Evolutionary conservation across 352 stramenopile species (phyloP), one percentile per base, ranked within the genome.

Genomic region (Globisporangium splendens): DNA sequence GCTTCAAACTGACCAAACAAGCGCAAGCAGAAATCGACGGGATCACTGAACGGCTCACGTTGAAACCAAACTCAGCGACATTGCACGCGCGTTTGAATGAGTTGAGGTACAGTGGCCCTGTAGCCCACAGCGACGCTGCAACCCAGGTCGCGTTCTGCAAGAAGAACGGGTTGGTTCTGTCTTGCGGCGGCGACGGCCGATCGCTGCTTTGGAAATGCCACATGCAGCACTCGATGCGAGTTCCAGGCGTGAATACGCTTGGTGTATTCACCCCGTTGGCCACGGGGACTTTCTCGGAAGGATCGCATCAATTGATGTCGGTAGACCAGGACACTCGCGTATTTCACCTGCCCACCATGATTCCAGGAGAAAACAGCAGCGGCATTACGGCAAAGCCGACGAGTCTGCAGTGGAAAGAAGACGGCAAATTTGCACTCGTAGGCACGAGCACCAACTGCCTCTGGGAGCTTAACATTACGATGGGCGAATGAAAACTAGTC

Each of bases 1-100:
- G 74, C 0, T 91, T 86, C 62, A 89, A 91, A 44, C 21, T 87
- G 1, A 68, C 75, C 3, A 79, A 78, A 22, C 69, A 83, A 52
- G 56, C 65, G 20, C 81, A 88, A 54, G 50, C 64, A 2, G 78
- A 91, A 44, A 81, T 91, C 39, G 74, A 86, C 46, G 65, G 66
- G 8, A 60, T 91, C 13, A 57, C 67, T 18, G 83, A 88, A 44
- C 63, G 66, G 18, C 70, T 88, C 17, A 64, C 64, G 10, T 24
- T 84, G 13, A 69, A 80, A 31, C 76, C 78, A 1, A 86, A 86
- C 35, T 75, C 74, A n/a, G 63, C 50, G 0, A 31, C 57, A 1
- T 61, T 89, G 1, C 63, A 77, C 48, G 60, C 74, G 8, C 69
- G 77, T 8, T 50, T 87, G 17, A 58, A 54, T 11, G 70, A 83